Evolutionary conservation across 2,329 filamentous ascomycete genomes (phyloP).

Genomic region (Ophiostoma perfectum): DNA sequence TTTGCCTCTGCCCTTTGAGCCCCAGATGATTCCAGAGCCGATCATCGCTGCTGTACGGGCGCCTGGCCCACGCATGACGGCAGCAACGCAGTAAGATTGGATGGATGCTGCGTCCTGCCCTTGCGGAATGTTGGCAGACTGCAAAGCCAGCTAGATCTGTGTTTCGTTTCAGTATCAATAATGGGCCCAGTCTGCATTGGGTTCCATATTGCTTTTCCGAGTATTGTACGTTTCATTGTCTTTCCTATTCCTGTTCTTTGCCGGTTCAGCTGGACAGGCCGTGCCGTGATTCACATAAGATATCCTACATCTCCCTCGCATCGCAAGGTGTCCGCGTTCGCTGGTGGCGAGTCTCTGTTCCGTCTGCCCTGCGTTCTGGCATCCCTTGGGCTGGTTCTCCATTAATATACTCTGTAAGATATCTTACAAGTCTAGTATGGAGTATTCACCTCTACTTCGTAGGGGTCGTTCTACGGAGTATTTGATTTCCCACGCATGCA

Average conservation of each 20-base stretch:
- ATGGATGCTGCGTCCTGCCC: background rate
- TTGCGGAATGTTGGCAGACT: background rate
- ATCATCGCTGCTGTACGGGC: background rate
- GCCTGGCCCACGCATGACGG: no score
- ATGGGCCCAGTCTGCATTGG: background rate
- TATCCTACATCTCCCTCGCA: no score
- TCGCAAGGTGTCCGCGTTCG: no score
- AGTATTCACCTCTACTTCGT: no score
- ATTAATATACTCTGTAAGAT: no score
- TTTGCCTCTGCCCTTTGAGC: background rate
- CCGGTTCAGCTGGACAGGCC: no score
- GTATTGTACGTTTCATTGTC: background rate
- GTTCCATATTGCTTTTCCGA: background rate
- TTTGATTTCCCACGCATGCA: constrained; percentile 3
- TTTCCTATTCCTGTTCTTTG: background rate
- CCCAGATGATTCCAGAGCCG: background rate
- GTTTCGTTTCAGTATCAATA: background rate
- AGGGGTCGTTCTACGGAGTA: background rate
- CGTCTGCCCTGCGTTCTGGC: no score
- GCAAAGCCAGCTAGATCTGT: background rate
- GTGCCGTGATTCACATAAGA: no score
- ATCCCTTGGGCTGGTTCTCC: no score
- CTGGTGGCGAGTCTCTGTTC: background rate
- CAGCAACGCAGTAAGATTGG: background rate
- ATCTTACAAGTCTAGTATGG: no score